A percentile compares a stretch with the other conserved stretches of the same genome.
phyloP scores from a whole-genome alignment of 345 rosid genomes.

The Aethionema arabicum region DNA sequence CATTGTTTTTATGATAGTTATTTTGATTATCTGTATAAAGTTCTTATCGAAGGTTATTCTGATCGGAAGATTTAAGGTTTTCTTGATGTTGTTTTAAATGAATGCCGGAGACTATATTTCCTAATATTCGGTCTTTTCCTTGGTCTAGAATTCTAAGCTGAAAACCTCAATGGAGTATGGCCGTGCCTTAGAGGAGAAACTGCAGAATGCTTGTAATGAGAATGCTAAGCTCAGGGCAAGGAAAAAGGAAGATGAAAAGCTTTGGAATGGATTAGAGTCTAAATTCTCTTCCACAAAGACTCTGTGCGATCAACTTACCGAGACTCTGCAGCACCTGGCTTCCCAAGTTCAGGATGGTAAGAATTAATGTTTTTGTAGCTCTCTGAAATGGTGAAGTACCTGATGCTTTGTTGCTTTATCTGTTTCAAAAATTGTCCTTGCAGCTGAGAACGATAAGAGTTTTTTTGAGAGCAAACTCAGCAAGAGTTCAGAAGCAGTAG shows the following conservation, averaged over 20 bases:
- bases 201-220: conserved; percentile 85
- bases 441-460: conserved; percentile 60
- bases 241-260: conserved; percentile 91
- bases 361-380: conserved; percentile 17
- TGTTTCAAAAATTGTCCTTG: conserved; percentile 28
- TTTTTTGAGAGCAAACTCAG: conserved; percentile 27
- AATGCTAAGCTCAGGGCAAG: conserved; percentile 83
- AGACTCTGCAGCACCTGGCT: conserved; percentile 73
- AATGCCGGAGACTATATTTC: background rate
- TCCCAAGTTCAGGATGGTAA: conserved; percentile 80
- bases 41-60: background rate
- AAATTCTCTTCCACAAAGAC: conserved; percentile 82
- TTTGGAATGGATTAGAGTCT: conserved; percentile 90
- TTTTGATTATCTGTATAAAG: background rate
- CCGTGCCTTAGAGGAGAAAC: conserved; percentile 67
- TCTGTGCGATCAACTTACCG: conserved; percentile 79
- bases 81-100: background rate
- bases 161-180: conserved; percentile 66
- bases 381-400: background rate
- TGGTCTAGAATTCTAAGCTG: conserved; percentile 70
- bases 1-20: background rate
- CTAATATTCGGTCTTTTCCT: background rate
- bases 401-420: conserved; percentile 14
- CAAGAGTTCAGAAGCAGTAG: conserved; percentile 30
- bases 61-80: conserved; percentile 16